Evolutionary conservation across 371 early-diverging fungal species (phyloP).

Genomic region (Mortierella sp.): DNA sequence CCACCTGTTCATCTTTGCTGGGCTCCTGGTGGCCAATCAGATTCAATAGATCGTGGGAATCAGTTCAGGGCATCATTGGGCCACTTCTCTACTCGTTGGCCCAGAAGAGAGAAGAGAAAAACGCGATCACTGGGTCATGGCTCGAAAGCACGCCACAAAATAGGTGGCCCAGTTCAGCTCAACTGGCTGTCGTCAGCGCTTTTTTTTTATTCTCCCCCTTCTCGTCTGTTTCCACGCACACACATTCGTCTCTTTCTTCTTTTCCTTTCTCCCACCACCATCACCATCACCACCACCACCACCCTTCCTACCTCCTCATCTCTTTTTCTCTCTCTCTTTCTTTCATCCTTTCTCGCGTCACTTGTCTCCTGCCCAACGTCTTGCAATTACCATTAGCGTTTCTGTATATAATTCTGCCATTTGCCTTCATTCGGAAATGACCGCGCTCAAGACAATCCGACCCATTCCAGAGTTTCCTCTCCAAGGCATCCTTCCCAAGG

Average conservation of each 20-base stretch:
- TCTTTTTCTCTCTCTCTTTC: not conserved
- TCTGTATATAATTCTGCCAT: slow-evolving; percentile 12
- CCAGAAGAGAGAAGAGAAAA: too few relatives aligned
- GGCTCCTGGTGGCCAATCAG: too few relatives aligned
- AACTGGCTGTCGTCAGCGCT: not conserved
- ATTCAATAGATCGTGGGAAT: too few relatives aligned
- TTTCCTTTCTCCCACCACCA: not conserved
- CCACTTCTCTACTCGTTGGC: too few relatives aligned
- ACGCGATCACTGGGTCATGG: too few relatives aligned
- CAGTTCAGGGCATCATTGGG: too few relatives aligned
- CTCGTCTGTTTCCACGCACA: not conserved
- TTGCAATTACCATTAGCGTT: slow-evolving; percentile 2
- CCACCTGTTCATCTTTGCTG: too few relatives aligned
- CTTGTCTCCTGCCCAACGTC: slow-evolving; percentile 3
- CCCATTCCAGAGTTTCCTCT: slow-evolving; percentile 72
- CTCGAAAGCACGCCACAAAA: too few relatives aligned
- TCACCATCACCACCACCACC: too few relatives aligned
- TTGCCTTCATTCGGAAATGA: slow-evolving; percentile 24
- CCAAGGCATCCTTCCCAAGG: slow-evolving; percentile 76
- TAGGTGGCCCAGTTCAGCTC: too few relatives aligned
- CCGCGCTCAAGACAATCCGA: slow-evolving; percentile 48
- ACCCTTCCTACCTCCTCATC: not conserved
- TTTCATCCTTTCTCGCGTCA: not conserved
- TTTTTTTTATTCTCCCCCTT: not conserved
- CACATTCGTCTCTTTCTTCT: not conserved